Base-by-base conservation (phyloP, 2,329 filamentous ascomycete genomes). In the Penicillium brasilianum region DNA sequence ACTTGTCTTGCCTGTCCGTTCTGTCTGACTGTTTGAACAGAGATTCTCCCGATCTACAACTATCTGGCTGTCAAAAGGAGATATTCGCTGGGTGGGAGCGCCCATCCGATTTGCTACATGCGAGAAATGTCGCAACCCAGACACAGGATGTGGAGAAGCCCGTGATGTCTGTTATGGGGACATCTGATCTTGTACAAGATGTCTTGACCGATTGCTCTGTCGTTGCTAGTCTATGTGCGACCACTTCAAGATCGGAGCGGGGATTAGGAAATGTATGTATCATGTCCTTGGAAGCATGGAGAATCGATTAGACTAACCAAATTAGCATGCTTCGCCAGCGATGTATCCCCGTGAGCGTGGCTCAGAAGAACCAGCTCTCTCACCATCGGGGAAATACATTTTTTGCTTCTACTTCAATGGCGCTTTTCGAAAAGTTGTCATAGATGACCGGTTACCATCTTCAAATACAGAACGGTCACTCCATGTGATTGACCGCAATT, bases 361-460 rank as follows among this genome's bases (percentile, higher is more conserved):
- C 3, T 81, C 80, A 9, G 79, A 81, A 11, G 79, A 80, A 6
- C 91, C 93, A 0, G 77, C 78, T 20, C 74, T 90, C 2, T 96
- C 94, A 1, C 78, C 83, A 4, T 96, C 89, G 61, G 94, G 95
- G 18, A 96, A 93, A 77, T 99, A 99, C 71, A 82, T 97, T 13
- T 88, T 97, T 57, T 88, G 90, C n/a, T 86, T 99, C 71, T 90
- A 97, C 72, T 98, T 99, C 80, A 99, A 99, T 71, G 95, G 95
- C 16, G 95, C 92, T 71, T 93, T 90, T 75, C 88, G 95, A 52
- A 90, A 88, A 69, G 93, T 99, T 0, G 83, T 90, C 18, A 91
- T 99, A 63, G 95, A 99, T 72, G 94, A 98, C 74, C 86, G 90
- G 20, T 84, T 99, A 16, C 95, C 95, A 0, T 95, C 93, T 0